Conservation (phyloP, 768 basidiomycete species). For the Amanita brunnescens region DNA sequence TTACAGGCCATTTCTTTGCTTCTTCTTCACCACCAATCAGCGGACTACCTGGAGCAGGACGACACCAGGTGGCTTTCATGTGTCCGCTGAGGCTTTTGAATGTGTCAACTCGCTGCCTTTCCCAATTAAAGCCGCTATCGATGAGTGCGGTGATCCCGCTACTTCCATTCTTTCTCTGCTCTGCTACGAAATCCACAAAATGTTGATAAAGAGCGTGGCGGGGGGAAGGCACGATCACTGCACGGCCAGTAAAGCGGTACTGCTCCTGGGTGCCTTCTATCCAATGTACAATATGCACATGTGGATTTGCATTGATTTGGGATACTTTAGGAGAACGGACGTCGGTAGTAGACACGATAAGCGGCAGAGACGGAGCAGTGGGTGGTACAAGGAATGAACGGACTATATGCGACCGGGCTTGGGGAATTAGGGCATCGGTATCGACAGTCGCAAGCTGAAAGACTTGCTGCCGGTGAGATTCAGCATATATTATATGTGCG, state of each 20-base stretch:
- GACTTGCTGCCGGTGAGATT: slow-evolving; percentile 26
- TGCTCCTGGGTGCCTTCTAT: slow-evolving; percentile 58
- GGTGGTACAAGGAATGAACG: slow-evolving; percentile 45
- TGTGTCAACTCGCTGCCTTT: slow-evolving; percentile 45
- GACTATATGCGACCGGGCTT: slow-evolving; percentile 59
- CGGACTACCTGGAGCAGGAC: slow-evolving; percentile 54
- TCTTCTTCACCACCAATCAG: slow-evolving; percentile 42
- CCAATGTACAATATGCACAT: slow-evolving; percentile 71
- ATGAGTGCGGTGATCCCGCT: slow-evolving; percentile 24
- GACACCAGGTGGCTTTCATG: slow-evolving; percentile 67
- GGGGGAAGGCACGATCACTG: slow-evolving; percentile 46
- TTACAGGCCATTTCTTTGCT: slow-evolving; percentile 52
- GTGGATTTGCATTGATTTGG: slow-evolving; percentile 40
- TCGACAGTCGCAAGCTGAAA: slow-evolving; percentile 55
- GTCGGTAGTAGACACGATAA: slow-evolving; percentile 66
- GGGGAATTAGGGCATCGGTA: slow-evolving; percentile 32
- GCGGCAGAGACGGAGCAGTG: slow-evolving; percentile 36
- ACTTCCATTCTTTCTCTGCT: slow-evolving; percentile 9
- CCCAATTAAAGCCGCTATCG: slow-evolving; percentile 53
- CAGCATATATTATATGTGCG: background rate
- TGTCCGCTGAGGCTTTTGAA: slow-evolving; percentile 51
- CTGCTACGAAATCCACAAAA: slow-evolving; percentile 20
- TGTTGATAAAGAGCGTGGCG: slow-evolving; percentile 25
- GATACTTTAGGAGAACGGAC: slow-evolving; percentile 58
- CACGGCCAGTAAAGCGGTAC: slow-evolving; percentile 57